phyloP scores from a whole-genome alignment of 148 eudicot species.

The Camellia lanceoleosa region DNA sequence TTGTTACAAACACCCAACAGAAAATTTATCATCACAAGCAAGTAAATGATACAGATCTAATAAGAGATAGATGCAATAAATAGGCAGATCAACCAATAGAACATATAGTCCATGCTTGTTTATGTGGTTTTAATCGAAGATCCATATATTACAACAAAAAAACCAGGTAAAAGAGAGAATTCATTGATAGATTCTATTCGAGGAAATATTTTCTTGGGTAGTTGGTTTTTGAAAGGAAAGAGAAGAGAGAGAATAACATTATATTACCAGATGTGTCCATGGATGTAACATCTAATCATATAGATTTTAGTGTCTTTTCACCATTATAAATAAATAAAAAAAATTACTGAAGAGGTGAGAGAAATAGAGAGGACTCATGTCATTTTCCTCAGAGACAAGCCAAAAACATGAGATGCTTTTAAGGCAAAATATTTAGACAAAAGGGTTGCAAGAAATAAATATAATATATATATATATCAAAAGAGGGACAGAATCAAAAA shows the following conservation, averaged over 20 bases:
- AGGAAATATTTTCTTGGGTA: conserved; percentile 2
- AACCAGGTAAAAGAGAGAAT: conserved; percentile 19
- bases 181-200: conserved; percentile 11
- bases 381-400: conserved; percentile 23
- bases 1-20: neutral
- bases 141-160: neutral
- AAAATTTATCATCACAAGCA: neutral
- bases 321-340: conserved; percentile 18
- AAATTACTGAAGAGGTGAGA: conserved; percentile 18
- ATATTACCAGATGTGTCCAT: conserved; percentile 43
- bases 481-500: conserved; percentile 6
- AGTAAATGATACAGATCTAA: neutral
- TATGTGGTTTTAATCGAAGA: conserved; percentile 13
- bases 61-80: neutral
- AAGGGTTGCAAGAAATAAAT: neutral
- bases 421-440: conserved; percentile 10
- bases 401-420: conserved; percentile 21
- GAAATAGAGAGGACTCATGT: conserved; percentile 7
- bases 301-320: conserved; percentile 35
- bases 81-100: conserved; percentile 2
- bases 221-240: conserved; percentile 21
- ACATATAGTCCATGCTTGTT: conserved; percentile 1
- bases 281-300: conserved; percentile 45
- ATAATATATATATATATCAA: neutral
- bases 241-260: conserved; percentile 18